Base-by-base conservation (phyloP, 169 alveolate genomes). In the Plasmodium falciparum region DNA sequence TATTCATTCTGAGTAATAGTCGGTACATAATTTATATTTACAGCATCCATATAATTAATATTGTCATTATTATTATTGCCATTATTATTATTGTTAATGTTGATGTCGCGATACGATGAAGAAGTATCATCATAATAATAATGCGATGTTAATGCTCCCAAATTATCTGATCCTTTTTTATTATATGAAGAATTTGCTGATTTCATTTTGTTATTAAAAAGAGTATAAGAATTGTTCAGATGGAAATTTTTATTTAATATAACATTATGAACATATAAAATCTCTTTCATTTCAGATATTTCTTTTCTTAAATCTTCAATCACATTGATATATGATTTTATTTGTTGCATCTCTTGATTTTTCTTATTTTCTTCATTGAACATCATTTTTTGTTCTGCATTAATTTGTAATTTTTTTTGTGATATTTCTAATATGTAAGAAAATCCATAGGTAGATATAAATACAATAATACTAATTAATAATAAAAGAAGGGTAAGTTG, bases 301-400 rank as follows among this genome's bases (percentile, higher is more conserved):
- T 83, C 91, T 24, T 83, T 54, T 69, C 83, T 58, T 71, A 83
- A 83, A 17, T 83, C 85, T 56, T 83, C 91, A 43, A 83, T 67
- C 17, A 59, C 91, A n/a, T 29, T 69, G 24, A 83, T 83, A 62
- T 83, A 83, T 11, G 80, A 69, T 33, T 83, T 70, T 47, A 83
- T 13, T 29, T 83, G 74, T 45, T 33, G 13, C 11, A 83, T 22
- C 7, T 58, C 91, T 6, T 26, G 26, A 56, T 83, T 59, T 59
- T 33, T 83, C 13, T 61, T 63, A 52, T 43, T 70, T 26, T 80
- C 50, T 20, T 52, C 13, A 39, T 83, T 83, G 39, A 67, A 58
- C 70, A 49, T 24, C 0, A 52, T 4, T 67, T 69, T 83, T 56
- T 56, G 0, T 76, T 63, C 76, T 13, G 72, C 43, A 9, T 67